Percentiles rank a stretch among this genome's conserved stretches.
Evolutionary conservation across 345 rosid genomes (phyloP).

Genomic region (Cardamine occulta): DNA sequence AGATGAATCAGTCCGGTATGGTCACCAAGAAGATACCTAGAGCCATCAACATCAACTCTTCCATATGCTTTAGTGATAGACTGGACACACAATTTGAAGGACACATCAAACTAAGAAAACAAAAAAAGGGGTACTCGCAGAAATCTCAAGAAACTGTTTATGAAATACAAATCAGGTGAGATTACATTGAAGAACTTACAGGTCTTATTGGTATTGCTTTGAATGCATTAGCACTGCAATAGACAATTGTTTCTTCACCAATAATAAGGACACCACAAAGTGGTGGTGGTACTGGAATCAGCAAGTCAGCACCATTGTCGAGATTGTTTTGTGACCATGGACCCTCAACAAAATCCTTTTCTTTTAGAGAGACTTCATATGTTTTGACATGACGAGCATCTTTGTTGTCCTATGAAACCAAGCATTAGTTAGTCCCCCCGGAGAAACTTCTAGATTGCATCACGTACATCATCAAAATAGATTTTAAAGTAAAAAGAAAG

Average conservation of each 20-base stretch:
- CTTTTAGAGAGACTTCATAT: conserved; percentile 91
- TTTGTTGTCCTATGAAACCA: conserved; percentile 79
- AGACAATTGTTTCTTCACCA: conserved; percentile 96
- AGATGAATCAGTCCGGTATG: conserved; percentile 90
- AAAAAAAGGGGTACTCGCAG: not conserved
- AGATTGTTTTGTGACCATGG: conserved; percentile 97
- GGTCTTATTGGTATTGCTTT: conserved; percentile 92
- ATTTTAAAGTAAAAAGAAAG: not conserved
- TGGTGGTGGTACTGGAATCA: conserved; percentile 96
- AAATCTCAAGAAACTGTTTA: conserved; percentile 10
- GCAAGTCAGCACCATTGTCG: conserved; percentile 88
- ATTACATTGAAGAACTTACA: conserved; percentile 51
- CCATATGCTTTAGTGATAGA: conserved; percentile 97
- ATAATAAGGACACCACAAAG: conserved; percentile 97
- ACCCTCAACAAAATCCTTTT: conserved; percentile 95
- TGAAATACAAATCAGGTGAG: not conserved
- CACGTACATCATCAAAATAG: conserved; percentile 12
- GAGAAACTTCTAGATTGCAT: conserved; percentile 4
- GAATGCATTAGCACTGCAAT: conserved; percentile 90
- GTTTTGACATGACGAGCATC: conserved; percentile 98
- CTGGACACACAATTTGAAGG: conserved; percentile 46
- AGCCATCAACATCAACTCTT: conserved; percentile 97
- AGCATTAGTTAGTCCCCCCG: conserved; percentile 26
- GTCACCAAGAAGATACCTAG: conserved; percentile 97
- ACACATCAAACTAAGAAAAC: conserved; percentile 25